Evolutionary conservation across 345 rosid species (phyloP).

Genomic region (Brassica juncea): DNA sequence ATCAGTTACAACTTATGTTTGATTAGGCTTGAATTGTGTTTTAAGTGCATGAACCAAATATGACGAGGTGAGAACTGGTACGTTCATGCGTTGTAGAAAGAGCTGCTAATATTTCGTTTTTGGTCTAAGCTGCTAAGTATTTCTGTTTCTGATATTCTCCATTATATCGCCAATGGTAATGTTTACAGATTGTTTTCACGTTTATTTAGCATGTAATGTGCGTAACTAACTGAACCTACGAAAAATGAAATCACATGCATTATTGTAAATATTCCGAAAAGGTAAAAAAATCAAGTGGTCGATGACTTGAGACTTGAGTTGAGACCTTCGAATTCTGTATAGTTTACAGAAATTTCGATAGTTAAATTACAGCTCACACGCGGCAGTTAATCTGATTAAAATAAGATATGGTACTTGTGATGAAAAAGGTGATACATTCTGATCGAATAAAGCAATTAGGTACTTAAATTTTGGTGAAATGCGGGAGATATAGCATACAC

Average conservation of each 20-base stretch:
- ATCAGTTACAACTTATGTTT: too few species aligned
- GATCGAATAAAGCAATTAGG: conserved; percentile 29
- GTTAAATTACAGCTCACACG: background rate
- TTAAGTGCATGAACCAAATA: background rate
- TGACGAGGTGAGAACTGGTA: background rate
- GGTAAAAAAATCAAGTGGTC: background rate
- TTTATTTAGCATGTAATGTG: too few species aligned
- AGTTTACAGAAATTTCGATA: background rate
- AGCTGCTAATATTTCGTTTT: background rate
- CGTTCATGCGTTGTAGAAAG: background rate
- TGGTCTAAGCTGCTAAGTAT: too few species aligned
- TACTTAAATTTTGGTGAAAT: conserved; percentile 31
- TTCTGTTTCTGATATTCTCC: too few species aligned
- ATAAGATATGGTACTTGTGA: background rate
- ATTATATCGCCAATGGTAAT: too few species aligned
- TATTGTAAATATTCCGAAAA: background rate
- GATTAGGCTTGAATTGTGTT: too few species aligned
- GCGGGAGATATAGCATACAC: conserved; percentile 29
- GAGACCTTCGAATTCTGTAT: background rate
- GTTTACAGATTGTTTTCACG: too few species aligned
- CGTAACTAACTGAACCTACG: background rate
- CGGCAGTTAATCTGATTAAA: background rate
- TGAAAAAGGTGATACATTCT: background rate
- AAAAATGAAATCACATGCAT: conserved; percentile 1
- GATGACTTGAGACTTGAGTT: background rate